These are phyloP conservation scores for Pythium aquatile DNA, from an alignment of 352 stramenopile species.

Conservation along the genomic window DNA sequence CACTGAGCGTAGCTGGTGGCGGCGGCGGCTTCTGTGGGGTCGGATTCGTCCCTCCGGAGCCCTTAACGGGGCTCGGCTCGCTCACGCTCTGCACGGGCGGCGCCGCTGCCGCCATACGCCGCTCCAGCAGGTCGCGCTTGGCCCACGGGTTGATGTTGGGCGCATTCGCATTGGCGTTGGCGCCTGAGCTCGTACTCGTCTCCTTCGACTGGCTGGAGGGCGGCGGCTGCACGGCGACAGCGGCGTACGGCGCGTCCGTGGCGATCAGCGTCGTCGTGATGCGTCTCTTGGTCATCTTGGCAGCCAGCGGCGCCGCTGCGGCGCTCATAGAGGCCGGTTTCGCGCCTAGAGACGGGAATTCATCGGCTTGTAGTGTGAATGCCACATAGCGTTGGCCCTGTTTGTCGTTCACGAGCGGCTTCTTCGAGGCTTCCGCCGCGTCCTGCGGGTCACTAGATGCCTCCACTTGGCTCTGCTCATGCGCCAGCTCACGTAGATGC, in stretches of 20 bases:
- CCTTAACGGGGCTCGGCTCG: conserved; percentile 9
- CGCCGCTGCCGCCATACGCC: conserved; percentile 29
- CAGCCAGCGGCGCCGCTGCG: neutral
- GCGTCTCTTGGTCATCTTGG: conserved; percentile 16
- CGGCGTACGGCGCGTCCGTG: conserved; percentile 9
- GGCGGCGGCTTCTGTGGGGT: neutral
- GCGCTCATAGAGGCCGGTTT: neutral
- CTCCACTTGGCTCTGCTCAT: conserved; percentile 17
- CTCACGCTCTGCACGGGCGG: neutral
- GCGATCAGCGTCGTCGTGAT: conserved; percentile 27
- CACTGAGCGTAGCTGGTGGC: neutral
- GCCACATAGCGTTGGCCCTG: neutral
- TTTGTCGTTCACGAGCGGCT: neutral
- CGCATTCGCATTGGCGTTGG: neutral
- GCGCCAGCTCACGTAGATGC: conserved; percentile 9
- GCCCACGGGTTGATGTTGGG: conserved; percentile 29
- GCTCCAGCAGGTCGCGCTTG: conserved; percentile 49
- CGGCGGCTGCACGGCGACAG: conserved; percentile 14
- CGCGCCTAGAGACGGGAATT: conserved; percentile 19
- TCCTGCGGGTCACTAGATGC: neutral
- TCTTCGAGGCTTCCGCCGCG: neutral
- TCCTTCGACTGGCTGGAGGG: neutral
- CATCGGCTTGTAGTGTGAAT: conserved; percentile 7
- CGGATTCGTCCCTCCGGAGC: neutral
- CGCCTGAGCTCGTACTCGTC: neutral